Conservation (phyloP, 2,329 filamentous ascomycete genomes). For the Xylaria polymorpha region DNA sequence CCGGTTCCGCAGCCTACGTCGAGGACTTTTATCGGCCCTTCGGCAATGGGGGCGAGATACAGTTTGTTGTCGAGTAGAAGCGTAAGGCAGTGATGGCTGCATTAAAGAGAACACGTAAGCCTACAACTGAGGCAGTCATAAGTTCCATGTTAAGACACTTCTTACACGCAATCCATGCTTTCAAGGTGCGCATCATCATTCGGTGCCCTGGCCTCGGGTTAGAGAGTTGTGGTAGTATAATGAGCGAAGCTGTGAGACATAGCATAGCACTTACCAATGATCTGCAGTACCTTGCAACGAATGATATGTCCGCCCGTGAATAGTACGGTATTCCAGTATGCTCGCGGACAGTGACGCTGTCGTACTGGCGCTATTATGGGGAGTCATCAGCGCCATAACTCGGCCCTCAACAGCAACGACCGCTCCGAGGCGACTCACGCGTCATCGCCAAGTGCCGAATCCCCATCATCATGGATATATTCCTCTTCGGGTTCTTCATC, state of each 20-base stretch:
- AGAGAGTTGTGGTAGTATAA: conserved; percentile 1
- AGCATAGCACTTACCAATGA: conserved; percentile 44
- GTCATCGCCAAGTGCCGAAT: conserved; percentile 47
- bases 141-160: not conserved
- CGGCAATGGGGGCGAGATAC: conserved; percentile 49
- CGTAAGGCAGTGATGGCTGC: conserved; percentile 47
- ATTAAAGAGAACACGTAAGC: conserved; percentile 17
- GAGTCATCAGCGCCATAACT: conserved; percentile 17
- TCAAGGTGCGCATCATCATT: conserved; percentile 41
- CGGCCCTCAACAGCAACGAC: not conserved
- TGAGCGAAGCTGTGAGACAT: conserved; percentile 6
- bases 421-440: conserved; percentile 40
- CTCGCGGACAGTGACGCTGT: conserved; percentile 48
- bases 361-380: conserved; percentile 40
- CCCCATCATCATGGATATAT: conserved; percentile 36
- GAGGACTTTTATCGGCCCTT: conserved; percentile 48
- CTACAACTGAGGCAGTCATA: not conserved
- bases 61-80: conserved; percentile 49
- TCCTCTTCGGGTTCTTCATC: conserved; percentile 38
- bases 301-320: conserved; percentile 49
- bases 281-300: conserved; percentile 46
- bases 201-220: conserved; percentile 33
- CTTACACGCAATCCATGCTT: conserved; percentile 40
- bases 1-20: conserved; percentile 54
- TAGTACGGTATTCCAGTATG: conserved; percentile 48